phyloP scores from a whole-genome alignment of 2,329 filamentous ascomycete species.

The Myriangium duriaei region DNA sequence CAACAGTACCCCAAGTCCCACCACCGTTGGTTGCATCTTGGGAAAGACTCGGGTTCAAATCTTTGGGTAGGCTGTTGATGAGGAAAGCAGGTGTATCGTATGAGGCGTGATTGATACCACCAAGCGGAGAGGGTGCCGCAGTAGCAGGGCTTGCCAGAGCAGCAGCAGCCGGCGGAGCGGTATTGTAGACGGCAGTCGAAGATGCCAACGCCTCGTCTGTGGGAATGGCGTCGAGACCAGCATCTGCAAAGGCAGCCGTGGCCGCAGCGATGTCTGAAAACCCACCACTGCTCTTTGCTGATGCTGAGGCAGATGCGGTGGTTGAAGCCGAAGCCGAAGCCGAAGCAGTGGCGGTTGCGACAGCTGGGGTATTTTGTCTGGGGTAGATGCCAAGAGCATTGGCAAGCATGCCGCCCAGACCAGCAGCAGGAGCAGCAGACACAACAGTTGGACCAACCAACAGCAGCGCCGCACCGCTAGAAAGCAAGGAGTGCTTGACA shows the following conservation, averaged over 20 bases:
- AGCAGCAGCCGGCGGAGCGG: neutral
- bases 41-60: neutral
- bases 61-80: neutral
- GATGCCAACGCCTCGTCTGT: neutral
- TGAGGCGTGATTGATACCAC: neutral
- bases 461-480: neutral
- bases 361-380: neutral
- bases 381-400: too few relatives aligned
- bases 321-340: neutral
- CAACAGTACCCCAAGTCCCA: slow-evolving; percentile 13
- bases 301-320: neutral
- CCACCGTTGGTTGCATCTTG: slow-evolving; percentile 8
- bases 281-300: neutral
- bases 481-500: neutral
- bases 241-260: neutral
- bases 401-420: neutral
- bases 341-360: neutral
- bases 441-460: neutral
- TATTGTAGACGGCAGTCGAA: neutral
- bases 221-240: too few relatives aligned
- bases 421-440: neutral
- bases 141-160: neutral
- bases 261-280: neutral
- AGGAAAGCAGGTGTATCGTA: neutral
- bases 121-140: neutral